phyloP scores from a whole-genome alignment of 331 rosid genomes.

The Phaseolus coccineus region DNA sequence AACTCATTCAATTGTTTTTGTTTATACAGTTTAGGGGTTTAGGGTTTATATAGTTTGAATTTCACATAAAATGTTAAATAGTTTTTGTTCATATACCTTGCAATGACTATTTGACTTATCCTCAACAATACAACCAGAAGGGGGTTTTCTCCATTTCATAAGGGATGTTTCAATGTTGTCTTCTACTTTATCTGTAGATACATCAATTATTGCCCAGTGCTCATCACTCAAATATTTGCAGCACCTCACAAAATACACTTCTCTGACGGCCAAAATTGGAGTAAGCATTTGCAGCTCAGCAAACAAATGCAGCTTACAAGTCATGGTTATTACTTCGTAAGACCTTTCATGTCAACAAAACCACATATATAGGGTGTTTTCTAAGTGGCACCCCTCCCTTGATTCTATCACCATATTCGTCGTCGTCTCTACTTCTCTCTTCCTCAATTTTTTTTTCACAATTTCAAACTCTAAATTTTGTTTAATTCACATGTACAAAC shows the following conservation, averaged over 20 bases:
- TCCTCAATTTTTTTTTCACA: no score
- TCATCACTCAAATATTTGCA: constrained; percentile 83
- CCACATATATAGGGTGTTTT: no score
- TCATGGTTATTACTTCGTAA: background rate
- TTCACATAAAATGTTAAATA: background rate
- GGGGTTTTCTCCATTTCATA: constrained; percentile 87
- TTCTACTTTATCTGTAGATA: constrained; percentile 89
- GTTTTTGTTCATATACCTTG: constrained; percentile 61
- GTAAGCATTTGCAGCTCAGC: constrained; percentile 96
- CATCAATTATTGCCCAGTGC: constrained; percentile 90
- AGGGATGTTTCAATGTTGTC: constrained; percentile 78
- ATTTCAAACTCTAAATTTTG: no score
- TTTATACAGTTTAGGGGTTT: no score
- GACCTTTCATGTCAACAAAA: constrained; percentile 8
- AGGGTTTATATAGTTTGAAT: background rate
- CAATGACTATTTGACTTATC: constrained; percentile 95
- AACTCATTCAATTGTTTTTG: background rate
- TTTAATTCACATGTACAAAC: no score
- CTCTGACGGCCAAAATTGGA: constrained; percentile 89
- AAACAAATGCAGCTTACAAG: constrained; percentile 71
- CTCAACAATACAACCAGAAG: constrained; percentile 95
- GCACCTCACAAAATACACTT: constrained; percentile 82
- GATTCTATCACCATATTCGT: no score
- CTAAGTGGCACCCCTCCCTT: no score
- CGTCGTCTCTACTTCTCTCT: no score